Conservation (phyloP, 176 grass and related monocot species). For the Leersia perrieri region DNA sequence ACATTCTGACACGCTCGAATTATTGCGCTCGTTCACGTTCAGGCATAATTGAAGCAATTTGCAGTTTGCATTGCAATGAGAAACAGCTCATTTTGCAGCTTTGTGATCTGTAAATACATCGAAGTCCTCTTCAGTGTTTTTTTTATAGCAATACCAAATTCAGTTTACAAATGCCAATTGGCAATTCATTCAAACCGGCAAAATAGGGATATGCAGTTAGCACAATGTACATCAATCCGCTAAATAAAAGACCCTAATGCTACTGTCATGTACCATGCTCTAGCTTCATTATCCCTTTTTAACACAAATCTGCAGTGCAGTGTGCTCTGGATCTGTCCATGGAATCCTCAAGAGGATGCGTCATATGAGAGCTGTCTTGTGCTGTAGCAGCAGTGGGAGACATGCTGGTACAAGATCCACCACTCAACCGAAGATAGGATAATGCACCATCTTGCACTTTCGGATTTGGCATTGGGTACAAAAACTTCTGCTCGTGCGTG, state of each 20-base stretch:
- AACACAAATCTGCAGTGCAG: not conserved
- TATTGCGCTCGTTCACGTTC: conserved; percentile 7
- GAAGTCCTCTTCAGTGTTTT: not conserved
- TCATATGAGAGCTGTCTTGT: conserved; percentile 44
- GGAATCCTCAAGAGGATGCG: conserved; percentile 11
- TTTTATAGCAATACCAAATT: not conserved
- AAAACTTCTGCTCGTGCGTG: not conserved
- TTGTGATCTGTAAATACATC: not conserved
- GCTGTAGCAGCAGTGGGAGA: conserved; percentile 45
- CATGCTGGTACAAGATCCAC: conserved; percentile 36
- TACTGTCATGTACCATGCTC: not conserved
- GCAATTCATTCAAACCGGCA: not conserved
- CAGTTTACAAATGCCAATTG: conserved; percentile 4
- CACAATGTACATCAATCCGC: not conserved
- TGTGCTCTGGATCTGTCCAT: conserved; percentile 4
- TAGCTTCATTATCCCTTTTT: not conserved
- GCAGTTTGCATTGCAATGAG: not conserved
- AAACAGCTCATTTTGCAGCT: not conserved
- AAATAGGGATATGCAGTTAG: not conserved
- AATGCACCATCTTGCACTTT: not conserved
- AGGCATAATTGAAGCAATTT: conserved; percentile 19
- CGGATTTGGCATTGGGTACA: not conserved
- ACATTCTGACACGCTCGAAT: conserved; percentile 27
- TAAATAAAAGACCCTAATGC: not conserved
- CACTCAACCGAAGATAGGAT: not conserved